Evolutionary conservation across 2,329 filamentous ascomycete genomes (phyloP), one percentile per base, ranked within the genome.

Genomic region (Penicillium sp.): DNA sequence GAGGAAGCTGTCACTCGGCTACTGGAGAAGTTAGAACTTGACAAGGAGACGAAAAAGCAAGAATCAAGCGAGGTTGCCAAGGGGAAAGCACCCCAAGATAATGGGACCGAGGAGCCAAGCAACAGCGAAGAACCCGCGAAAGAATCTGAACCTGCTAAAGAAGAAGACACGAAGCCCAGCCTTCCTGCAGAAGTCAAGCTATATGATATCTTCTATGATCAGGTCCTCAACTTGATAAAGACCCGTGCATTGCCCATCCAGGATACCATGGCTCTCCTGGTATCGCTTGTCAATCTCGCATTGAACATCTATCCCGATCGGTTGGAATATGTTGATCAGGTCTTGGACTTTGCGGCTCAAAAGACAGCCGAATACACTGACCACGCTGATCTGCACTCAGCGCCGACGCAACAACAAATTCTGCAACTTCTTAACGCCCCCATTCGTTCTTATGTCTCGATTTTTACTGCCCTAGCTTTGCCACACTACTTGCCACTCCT

Each of bases 131-230:
- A 70, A 48, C 58, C 74, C 29, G 59, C 52, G 19, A 71, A 69
- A 51, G 66, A 66, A 55, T 65, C 67, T 55, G 63, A 60, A 69
- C 72, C 42, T 76, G 74, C 55, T 7, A 72, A 67, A 26, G 60
- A 68, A 37, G 62, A 69, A 67, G 47, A 62, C 4, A 51, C 77
- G 72, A 71, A 83, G 78, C 55, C 69, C 37, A 66, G 55, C 21
- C 64, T 68, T 48, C 72, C 75, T 29, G 79, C 88, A 52, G 88
- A 92, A 67, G 87, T 96, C 57, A 93, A 91, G 76, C 85, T 99
- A 25, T 98, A 98, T 74, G 93, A 98, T 76, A 91, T 98, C 58
- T 99, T 98, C 81, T 96, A 98, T 70, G 89, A 92, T 51, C 95
- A 98, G 75, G 95, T 98, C 61, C 90, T 96, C 71, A 93, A 93